Percentiles rank a stretch among this genome's conserved stretches.
phyloP scores from a whole-genome alignment of 2,329 filamentous ascomycete genomes.

The Ascochyta rabiei region DNA sequence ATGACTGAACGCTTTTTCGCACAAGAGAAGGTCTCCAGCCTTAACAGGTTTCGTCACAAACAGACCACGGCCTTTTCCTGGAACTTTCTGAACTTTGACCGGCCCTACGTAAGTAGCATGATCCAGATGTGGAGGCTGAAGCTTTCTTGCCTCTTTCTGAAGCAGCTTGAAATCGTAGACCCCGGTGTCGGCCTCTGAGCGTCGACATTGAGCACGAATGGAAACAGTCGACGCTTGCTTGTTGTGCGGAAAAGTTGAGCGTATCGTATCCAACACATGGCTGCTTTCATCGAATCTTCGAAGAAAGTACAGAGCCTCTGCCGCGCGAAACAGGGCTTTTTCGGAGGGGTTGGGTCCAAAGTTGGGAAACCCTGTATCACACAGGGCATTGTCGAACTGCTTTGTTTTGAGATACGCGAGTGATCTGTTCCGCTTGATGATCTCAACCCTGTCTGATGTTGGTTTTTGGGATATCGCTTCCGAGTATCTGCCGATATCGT shows the following conservation, averaged over 20 bases:
- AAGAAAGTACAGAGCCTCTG: slow-evolving; percentile 53
- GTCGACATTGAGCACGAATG: slow-evolving; percentile 23
- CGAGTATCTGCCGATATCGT: slow-evolving; percentile 38
- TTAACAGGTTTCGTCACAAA: slow-evolving; percentile 57
- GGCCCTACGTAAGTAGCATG: slow-evolving; percentile 54
- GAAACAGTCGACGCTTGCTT: slow-evolving; percentile 32
- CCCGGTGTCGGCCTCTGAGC: slow-evolving; percentile 48
- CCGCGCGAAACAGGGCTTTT: slow-evolving; percentile 53
- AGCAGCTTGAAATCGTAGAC: slow-evolving; percentile 44
- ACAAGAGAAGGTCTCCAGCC: slow-evolving; percentile 36
- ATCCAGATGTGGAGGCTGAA: slow-evolving; percentile 51
- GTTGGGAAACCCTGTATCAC: slow-evolving; percentile 31
- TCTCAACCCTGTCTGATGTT: slow-evolving; percentile 40
- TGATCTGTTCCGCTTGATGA: slow-evolving; percentile 45
- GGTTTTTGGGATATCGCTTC: not conserved
- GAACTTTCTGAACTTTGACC: slow-evolving; percentile 49
- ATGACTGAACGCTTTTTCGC: slow-evolving; percentile 62
- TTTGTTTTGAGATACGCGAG: slow-evolving; percentile 42
- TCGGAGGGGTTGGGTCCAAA: slow-evolving; percentile 34
- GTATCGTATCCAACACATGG: slow-evolving; percentile 43
- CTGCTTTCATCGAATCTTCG: slow-evolving; percentile 44
- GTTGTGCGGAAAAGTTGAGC: slow-evolving; percentile 37
- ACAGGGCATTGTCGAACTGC: slow-evolving; percentile 45
- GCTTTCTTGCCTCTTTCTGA: slow-evolving; percentile 48
- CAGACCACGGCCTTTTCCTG: slow-evolving; percentile 54